Conservation (phyloP, 495 filamentous ascomycete genomes). For the Neurospora discreta region DNA sequence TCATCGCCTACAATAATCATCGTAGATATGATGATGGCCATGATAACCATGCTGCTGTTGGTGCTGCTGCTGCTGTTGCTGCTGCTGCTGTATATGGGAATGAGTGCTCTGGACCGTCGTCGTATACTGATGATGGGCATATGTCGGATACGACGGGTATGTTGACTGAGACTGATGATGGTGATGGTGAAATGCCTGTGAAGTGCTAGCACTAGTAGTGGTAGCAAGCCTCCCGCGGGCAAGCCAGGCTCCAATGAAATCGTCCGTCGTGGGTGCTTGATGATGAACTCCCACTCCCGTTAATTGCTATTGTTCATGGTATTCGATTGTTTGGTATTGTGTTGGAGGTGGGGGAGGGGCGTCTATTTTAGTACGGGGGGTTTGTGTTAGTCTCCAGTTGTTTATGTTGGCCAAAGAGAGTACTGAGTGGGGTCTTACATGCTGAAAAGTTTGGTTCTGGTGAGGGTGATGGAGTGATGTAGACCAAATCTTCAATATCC, state of each 20-base stretch:
- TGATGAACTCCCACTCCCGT: neutral
- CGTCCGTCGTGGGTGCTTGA: neutral
- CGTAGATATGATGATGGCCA: neutral
- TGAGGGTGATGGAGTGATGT: constrained; percentile 15
- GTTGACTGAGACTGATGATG: neutral
- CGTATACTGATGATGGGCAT: neutral
- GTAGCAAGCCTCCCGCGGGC: neutral
- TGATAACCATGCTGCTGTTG: neutral
- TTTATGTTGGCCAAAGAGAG: neutral
- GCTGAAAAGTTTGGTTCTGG: neutral
- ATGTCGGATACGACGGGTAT: neutral
- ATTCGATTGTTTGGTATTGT: neutral
- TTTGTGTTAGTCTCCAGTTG: neutral
- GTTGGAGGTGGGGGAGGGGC: neutral
- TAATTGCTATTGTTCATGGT: neutral
- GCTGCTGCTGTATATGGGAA: neutral
- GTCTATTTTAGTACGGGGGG: neutral
- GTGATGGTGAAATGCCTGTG: neutral
- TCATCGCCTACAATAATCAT: neutral
- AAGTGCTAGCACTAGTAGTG: neutral
- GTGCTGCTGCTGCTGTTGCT: neutral
- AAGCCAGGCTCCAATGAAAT: neutral
- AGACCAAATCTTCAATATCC: constrained; percentile 17
- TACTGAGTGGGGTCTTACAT: constrained; percentile 2
- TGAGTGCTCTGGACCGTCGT: neutral